Percentiles rank a stretch among this genome's conserved stretches.
Conservation (phyloP, 148 eudicot species). For the Persicaria maculosa region DNA sequence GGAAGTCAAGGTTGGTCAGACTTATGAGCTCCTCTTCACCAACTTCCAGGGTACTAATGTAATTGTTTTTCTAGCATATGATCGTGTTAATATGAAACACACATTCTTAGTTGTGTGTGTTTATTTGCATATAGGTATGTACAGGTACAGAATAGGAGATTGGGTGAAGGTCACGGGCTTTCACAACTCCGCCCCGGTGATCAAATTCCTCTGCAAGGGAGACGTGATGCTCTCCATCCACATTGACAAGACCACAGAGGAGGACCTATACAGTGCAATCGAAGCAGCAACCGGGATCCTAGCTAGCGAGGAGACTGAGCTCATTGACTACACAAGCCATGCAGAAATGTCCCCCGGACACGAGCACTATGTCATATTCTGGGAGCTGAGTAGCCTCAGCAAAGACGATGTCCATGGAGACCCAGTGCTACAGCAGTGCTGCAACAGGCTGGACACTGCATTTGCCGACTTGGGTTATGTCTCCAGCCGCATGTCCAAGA, state of each 20-base stretch:
- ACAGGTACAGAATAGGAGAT: constrained; percentile 60
- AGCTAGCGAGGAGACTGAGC: constrained; percentile 32
- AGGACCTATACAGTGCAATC: constrained; percentile 45
- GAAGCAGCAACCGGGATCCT: constrained; percentile 38
- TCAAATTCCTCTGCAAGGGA: constrained; percentile 48
- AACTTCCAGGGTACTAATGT: constrained; percentile 47
- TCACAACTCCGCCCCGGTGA: constrained; percentile 62
- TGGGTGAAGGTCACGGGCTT: constrained; percentile 51
- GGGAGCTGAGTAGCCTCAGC: constrained; percentile 35
- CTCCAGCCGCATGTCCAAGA: not conserved
- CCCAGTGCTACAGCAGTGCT: constrained; percentile 29
- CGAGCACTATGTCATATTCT: constrained; percentile 50
- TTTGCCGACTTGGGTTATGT: constrained; percentile 53
- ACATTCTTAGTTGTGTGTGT: not conserved
- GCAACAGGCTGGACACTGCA: constrained; percentile 42
- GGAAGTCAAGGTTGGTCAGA: constrained; percentile 54
- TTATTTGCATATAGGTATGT: constrained; percentile 32
- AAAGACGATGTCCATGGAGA: constrained; percentile 22
- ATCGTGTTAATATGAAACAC: not conserved
- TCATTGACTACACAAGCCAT: constrained; percentile 55
- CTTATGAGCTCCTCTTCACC: constrained; percentile 55
- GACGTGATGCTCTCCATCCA: constrained; percentile 49
- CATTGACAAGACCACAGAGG: constrained; percentile 74
- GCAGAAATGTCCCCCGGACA: constrained; percentile 30
- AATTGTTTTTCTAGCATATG: not conserved